Base-by-base conservation (phyloP, 495 filamentous ascomycete species). In the Monascus purpureus region DNA sequence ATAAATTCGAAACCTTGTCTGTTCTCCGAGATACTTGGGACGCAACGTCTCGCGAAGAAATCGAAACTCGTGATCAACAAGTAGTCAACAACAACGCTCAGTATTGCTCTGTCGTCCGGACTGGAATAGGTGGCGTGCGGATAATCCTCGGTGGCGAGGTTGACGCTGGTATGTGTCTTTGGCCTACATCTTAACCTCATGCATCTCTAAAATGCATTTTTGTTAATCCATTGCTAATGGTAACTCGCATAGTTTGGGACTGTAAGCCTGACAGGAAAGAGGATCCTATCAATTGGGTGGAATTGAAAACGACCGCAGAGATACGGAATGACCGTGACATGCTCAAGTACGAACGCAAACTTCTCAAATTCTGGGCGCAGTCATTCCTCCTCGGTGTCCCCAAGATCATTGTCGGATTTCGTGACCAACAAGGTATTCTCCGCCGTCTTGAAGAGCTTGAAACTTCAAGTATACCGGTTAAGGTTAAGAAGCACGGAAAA, bases 341-440 rank as follows among this genome's bases (percentile, higher is more conserved):
- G 51, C 37, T 77, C 12, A 80, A 76, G 32, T 93, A 80, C 43
- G 82, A 99, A 53, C 69, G 80, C 8, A 96, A 96, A 50, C 64
- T 96, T 22, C 65, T 94, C 40, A 92, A 87, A 38, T 93, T 83
- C 59, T 99, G 90, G 90, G 79, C 84, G 12, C 90, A 99, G 42
- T 93, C 84, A 1, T 99, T 93, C 46, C 66, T 99, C 0, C 72
- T 99, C 1, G 88, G 86, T 5, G 85, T 96, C 2, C 82, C 83
- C 0, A 90, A 76, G 47, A 82, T 99, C 32, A 76, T 93, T 13
- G 81, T 96, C 2, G 90, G 90, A 1, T 93, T 88, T 46, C 77
- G 92, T 13, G 73, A 69, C 14, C 68, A 67, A 26, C 49, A 77
- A 35, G 92, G 92, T 4, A 73, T 82, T 28, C 62, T 96, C 22